These are phyloP conservation scores for Pythium aquatile DNA, from an alignment of 352 stramenopile genomes.

Conservation along the genomic window DNA sequence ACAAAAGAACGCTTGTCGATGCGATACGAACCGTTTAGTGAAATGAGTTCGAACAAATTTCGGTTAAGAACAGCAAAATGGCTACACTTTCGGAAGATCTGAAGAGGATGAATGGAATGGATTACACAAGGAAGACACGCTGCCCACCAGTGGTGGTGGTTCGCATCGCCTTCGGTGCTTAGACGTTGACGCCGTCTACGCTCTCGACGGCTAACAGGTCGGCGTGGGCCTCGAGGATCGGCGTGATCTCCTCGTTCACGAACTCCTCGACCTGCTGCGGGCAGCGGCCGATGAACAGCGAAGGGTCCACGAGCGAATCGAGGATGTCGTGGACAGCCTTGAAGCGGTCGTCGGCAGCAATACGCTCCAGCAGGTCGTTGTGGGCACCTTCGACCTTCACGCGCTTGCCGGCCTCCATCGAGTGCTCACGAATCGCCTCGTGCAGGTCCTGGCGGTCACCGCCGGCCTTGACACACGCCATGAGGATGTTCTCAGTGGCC, in stretches of 20 bases:
- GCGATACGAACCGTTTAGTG: conserved; percentile 11
- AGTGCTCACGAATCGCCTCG: conserved; percentile 98
- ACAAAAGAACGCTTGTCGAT: conserved; percentile 20
- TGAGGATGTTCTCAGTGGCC: conserved; percentile 99
- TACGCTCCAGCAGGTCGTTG: conserved; percentile 98
- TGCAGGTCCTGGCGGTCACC: conserved; percentile 96
- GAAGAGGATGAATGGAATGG: conserved; percentile 6
- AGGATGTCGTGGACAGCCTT: conserved; percentile 94
- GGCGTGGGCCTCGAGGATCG: conserved; percentile 90
- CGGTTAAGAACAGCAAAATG: background rate
- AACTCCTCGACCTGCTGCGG: conserved; percentile 97
- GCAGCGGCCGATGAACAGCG: conserved; percentile 96
- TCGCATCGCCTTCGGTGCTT: conserved; percentile 28
- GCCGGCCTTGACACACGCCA: conserved; percentile 98
- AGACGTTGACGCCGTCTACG: conserved; percentile 97
- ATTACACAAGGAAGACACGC: conserved; percentile 1
- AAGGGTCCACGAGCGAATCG: conserved; percentile 94
- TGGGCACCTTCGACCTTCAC: conserved; percentile 97
- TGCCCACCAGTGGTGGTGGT: background rate
- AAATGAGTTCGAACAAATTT: background rate
- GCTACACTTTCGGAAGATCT: background rate
- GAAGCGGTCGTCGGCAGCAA: conserved; percentile 94
- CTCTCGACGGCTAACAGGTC: conserved; percentile 89
- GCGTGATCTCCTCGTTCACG: conserved; percentile 92
- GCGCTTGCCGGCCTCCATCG: conserved; percentile 96